Evolutionary conservation across 805 yeast species (phyloP), one percentile per base, ranked within the genome.

Genomic region (Ogataea nitratoaversa): DNA sequence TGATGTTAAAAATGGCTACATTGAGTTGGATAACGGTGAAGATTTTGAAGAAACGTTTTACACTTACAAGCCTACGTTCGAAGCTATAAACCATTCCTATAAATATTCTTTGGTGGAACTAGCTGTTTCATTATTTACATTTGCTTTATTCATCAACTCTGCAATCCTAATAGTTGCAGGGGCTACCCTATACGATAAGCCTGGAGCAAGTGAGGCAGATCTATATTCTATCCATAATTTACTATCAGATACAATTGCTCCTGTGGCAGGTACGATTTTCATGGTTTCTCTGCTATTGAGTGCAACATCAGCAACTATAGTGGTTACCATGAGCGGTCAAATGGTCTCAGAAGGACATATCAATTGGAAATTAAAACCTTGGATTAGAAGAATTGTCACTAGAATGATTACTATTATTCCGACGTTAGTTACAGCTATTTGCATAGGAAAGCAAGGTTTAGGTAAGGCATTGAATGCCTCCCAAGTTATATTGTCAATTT

Each of bases 291-390:
- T 87, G 33, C 65, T 88, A 30, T 71, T 82, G 46, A 78, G 88
- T 44, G 96, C 95, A 7, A 85, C 82, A 52, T 78, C 87, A 37
- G 93, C 95, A 0, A 93, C 95, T 30, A 79, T 88, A 36, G 90
- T 88, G 2, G 87, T 95, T 56, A 87, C 96, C 0, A 82, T 88
- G 56, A 88, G 93, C 0, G 95, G 95, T 9, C 95, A 88, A 59
- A 83, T 88, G 52, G 95, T 87, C 2, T 74, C 84, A 51, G 95
- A 87, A 59, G 95, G 95, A 1, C 91, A 84, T 57, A 68, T 88
- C 37, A 74, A 78, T 38, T 86, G 95, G 95, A 79, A 72, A 3
- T 54, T 83, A 31, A 71, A 67, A 47, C 95, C 95, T 6, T 87
- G 95, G 95, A 53, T 81, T 39, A 74, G 95, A 57, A 70, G 95